Percentiles rank a stretch among this genome's conserved stretches.
These are phyloP conservation scores for Ciborinia camelliae DNA, from an alignment of 2,329 filamentous ascomycete genomes.

Conservation along the genomic window DNA sequence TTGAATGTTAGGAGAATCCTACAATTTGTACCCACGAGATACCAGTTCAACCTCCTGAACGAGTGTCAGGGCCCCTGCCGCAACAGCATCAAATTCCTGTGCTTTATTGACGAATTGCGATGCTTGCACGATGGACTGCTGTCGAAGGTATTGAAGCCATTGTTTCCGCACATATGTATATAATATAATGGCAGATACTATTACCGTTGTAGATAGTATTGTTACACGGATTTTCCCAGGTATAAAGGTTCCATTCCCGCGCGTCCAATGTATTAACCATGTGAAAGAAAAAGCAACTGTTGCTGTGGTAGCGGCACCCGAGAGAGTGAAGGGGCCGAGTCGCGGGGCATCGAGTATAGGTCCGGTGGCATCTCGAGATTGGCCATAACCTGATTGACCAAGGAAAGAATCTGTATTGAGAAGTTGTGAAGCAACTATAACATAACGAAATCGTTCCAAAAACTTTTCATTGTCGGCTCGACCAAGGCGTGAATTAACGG, in stretches of 20 bases:
- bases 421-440: constrained; percentile 86
- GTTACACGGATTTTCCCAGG: constrained; percentile 55
- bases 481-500: constrained; percentile 68
- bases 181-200: constrained; percentile 54
- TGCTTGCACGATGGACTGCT: constrained; percentile 68
- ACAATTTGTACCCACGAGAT: constrained; percentile 84
- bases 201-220: constrained; percentile 45
- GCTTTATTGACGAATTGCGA: constrained; percentile 67
- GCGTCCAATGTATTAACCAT: constrained; percentile 70
- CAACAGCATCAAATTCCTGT: constrained; percentile 76
- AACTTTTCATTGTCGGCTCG: constrained; percentile 79
- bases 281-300: constrained; percentile 52
- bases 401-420: constrained; percentile 66
- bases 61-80: constrained; percentile 71
- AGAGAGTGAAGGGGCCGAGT: constrained; percentile 51
- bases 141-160: constrained; percentile 75
- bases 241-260: constrained; percentile 48
- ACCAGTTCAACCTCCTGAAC: constrained; percentile 96
- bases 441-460: constrained; percentile 89
- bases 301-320: constrained; percentile 64
- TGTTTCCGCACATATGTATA: constrained; percentile 74
- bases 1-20: constrained; percentile 38
- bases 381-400: constrained; percentile 38
- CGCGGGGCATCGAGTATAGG: constrained; percentile 28
- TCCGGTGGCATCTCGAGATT: constrained; percentile 26